These are phyloP conservation scores for Elsinoe arachidis DNA, from an alignment of 2,329 filamentous ascomycete genomes.

Conservation along the genomic window DNA sequence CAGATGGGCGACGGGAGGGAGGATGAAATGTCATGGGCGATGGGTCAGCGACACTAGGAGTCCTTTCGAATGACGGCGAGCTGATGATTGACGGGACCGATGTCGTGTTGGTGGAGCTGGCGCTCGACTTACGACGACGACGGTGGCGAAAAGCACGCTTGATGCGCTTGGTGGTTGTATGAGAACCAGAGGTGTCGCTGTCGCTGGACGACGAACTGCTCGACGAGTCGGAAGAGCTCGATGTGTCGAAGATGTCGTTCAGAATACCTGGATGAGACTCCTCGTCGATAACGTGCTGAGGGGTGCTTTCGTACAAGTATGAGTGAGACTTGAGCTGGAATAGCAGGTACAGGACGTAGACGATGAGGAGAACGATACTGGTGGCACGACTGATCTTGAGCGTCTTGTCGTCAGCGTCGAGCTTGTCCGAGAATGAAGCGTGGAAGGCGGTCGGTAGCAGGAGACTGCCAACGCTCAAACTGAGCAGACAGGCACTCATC, in stretches of 20 bases:
- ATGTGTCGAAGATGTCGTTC: slow-evolving; percentile 70
- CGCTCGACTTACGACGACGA: slow-evolving; percentile 68
- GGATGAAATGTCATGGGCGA: slow-evolving; percentile 11
- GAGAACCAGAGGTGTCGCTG: slow-evolving; percentile 60
- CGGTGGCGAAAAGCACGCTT: slow-evolving; percentile 64
- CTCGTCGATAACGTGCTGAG: slow-evolving; percentile 86
- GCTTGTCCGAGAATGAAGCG: slow-evolving; percentile 57
- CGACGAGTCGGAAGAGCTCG: slow-evolving; percentile 46
- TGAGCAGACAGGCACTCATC: slow-evolving; percentile 89
- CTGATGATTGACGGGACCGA: slow-evolving; percentile 37
- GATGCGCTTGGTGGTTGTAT: slow-evolving; percentile 66
- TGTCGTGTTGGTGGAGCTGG: slow-evolving; percentile 55
- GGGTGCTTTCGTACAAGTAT: slow-evolving; percentile 87
- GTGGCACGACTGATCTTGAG: slow-evolving; percentile 83
- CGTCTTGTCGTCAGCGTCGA: slow-evolving; percentile 58
- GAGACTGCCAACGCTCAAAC: slow-evolving; percentile 81
- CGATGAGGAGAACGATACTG: slow-evolving; percentile 72
- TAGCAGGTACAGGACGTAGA: slow-evolving; percentile 74
- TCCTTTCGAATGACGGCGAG: slow-evolving; percentile 36
- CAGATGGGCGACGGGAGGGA: slow-evolving; percentile 29
- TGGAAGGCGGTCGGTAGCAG: slow-evolving; percentile 84
- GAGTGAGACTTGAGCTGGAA: slow-evolving; percentile 90
- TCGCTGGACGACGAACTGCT: slow-evolving; percentile 46
- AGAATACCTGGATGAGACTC: slow-evolving; percentile 80
- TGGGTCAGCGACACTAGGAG: slow-evolving; percentile 25